Evolutionary conservation across 352 stramenopile genomes (phyloP).

Genomic region (Plasmopara muralis): DNA sequence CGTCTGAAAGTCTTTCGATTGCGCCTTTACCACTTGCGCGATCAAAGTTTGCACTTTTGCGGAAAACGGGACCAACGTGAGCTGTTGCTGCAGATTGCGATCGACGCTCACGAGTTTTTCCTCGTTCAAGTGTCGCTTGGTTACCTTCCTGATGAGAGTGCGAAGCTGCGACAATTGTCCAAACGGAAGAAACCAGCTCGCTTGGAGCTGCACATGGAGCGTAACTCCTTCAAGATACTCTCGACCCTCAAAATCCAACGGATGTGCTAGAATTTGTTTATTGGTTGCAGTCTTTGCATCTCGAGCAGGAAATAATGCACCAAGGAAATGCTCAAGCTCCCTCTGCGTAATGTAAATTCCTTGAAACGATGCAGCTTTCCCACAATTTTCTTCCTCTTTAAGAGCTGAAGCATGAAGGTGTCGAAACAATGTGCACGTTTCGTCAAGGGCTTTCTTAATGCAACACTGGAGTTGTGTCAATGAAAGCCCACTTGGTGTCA

Average conservation of each 20-base stretch:
- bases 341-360: constrained; percentile 52
- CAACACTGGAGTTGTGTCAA: constrained; percentile 51
- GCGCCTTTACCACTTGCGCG: constrained; percentile 24
- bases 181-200: constrained; percentile 65
- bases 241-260: constrained; percentile 11
- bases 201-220: constrained; percentile 31
- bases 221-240: constrained; percentile 9
- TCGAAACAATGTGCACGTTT: constrained; percentile 34
- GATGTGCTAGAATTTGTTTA: constrained; percentile 8
- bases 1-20: constrained; percentile 7
- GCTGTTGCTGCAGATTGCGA: constrained; percentile 37
- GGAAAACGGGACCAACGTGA: constrained; percentile 38
- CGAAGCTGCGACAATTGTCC: constrained; percentile 37
- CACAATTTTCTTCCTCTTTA: constrained; percentile 9
- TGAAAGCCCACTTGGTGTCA: constrained; percentile 35
- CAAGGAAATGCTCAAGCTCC: constrained; percentile 43
- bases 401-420: constrained; percentile 27
- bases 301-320: constrained; percentile 17
- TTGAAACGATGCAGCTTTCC: neutral
- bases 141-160: constrained; percentile 49
- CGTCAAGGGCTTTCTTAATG: constrained; percentile 39
- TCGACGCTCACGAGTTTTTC: constrained; percentile 44
- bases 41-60: constrained; percentile 35
- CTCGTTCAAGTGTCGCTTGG: constrained; percentile 46
- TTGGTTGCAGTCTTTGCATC: constrained; percentile 8